A percentile compares a stretch with the other conserved stretches of the same genome.
These are phyloP conservation scores for Candida saitoana DNA, from an alignment of 805 yeast genomes.

Conservation along the genomic window DNA sequence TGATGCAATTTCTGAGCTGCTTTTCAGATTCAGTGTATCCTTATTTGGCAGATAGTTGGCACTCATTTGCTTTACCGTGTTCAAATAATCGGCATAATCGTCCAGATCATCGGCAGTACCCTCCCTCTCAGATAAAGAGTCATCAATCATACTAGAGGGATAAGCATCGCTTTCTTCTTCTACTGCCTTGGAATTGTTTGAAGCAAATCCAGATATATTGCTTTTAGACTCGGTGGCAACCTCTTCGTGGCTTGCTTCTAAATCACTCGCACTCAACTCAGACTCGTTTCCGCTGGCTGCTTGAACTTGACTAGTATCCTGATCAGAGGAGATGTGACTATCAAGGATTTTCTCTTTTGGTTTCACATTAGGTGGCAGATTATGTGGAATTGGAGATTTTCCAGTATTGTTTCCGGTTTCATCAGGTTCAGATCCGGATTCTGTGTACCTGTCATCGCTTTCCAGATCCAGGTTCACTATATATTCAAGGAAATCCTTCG, in stretches of 20 bases:
- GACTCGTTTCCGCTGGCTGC: background rate
- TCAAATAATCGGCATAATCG: background rate
- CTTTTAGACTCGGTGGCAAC: background rate
- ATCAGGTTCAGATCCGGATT: background rate
- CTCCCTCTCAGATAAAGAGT: no score
- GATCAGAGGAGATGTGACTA: background rate
- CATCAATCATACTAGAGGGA: no score
- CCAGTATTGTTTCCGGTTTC: background rate
- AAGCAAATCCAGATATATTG: background rate
- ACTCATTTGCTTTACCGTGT: background rate
- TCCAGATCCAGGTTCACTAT: background rate
- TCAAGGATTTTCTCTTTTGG: background rate
- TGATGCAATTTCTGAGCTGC: background rate
- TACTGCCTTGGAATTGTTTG: background rate
- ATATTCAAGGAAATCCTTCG: background rate
- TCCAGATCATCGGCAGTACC: background rate
- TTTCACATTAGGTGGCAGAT: background rate
- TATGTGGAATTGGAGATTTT: background rate
- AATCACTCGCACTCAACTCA: background rate
- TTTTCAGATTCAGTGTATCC: background rate
- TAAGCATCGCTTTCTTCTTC: background rate
- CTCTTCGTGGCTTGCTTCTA: background rate
- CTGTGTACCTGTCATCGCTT: background rate
- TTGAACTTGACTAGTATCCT: background rate
- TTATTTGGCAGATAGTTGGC: slow-evolving; percentile 1